A percentile compares a stretch with the other conserved stretches of the same genome.
phyloP scores from a whole-genome alignment of 1,284 basidiomycete species.

The Kwoniella shivajii region DNA sequence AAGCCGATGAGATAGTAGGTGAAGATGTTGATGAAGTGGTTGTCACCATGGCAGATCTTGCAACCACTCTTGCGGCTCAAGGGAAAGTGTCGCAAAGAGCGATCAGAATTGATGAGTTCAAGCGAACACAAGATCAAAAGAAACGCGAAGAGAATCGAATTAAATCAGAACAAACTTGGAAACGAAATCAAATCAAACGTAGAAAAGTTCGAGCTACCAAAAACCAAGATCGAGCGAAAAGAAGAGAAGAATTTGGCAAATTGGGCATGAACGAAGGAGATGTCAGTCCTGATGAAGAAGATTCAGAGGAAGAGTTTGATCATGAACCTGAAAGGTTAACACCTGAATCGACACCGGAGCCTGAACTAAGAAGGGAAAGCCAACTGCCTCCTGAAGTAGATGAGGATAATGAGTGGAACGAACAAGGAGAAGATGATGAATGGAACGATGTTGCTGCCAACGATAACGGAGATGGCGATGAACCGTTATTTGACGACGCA shows the following conservation, averaged over 20 bases:
- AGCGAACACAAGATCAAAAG: constrained; percentile 20
- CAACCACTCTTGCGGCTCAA: constrained; percentile 28
- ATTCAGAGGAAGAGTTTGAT: constrained; percentile 47
- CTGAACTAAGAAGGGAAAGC: constrained; percentile 1
- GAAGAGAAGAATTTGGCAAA: constrained; percentile 22
- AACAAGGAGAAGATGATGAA: constrained; percentile 17
- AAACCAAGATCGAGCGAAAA: constrained; percentile 31
- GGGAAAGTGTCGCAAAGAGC: constrained; percentile 38
- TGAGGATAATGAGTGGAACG: too few relatives aligned
- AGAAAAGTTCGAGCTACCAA: constrained; percentile 33
- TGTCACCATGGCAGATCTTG: constrained; percentile 33
- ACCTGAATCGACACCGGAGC: constrained; percentile 35
- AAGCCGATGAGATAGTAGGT: constrained; percentile 37
- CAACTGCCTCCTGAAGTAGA: constrained; percentile 1
- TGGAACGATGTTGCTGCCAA: constrained; percentile 3
- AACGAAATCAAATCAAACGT: constrained; percentile 34
- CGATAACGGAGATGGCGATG: constrained; percentile 13
- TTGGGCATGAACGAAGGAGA: constrained; percentile 27
- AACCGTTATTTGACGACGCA: constrained; percentile 22
- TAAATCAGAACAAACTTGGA: constrained; percentile 19
- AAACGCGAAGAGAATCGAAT: constrained; percentile 9
- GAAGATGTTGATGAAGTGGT: constrained; percentile 25
- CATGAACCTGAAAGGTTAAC: constrained; percentile 43
- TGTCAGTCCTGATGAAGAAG: constrained; percentile 40
- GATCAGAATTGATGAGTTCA: constrained; percentile 24